These are phyloP conservation scores for Leccinum uliginosum DNA, from an alignment of 768 basidiomycete species.

Conservation along the genomic window DNA sequence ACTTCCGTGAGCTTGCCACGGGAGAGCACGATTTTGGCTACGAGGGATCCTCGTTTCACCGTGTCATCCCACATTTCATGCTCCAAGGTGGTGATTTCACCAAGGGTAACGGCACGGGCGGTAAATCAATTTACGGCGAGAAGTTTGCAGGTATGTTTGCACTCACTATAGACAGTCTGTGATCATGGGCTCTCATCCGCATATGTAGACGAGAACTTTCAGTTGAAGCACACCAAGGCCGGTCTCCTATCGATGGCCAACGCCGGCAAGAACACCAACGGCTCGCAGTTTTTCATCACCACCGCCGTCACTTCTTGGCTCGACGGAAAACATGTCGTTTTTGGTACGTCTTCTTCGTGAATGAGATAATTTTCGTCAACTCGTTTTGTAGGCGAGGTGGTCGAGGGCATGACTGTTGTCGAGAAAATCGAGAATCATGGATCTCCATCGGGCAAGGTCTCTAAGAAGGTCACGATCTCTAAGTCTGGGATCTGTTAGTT, in stretches of 20 bases:
- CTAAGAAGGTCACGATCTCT: background rate
- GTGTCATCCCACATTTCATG: conserved; percentile 83
- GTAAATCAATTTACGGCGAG: conserved; percentile 73
- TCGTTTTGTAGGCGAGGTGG: conserved; percentile 7
- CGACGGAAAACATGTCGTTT: conserved; percentile 82
- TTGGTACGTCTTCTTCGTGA: conserved; percentile 46
- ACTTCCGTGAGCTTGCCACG: conserved; percentile 89
- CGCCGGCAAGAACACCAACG: conserved; percentile 77
- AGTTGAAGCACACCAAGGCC: conserved; percentile 65
- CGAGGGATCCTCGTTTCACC: conserved; percentile 65
- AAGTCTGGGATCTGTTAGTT: background rate
- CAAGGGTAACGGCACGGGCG: conserved; percentile 63
- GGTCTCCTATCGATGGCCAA: conserved; percentile 77
- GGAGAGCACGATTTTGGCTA: conserved; percentile 76
- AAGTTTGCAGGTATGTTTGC: conserved; percentile 38
- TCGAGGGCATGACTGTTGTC: background rate
- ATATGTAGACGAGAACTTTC: conserved; percentile 78
- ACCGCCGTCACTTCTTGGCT: conserved; percentile 76
- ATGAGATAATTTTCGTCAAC: background rate
- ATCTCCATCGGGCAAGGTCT: background rate
- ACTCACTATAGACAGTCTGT: background rate
- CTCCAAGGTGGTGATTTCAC: conserved; percentile 91
- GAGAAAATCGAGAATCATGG: background rate
- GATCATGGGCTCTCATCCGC: conserved; percentile 9
- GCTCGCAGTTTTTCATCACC: conserved; percentile 88